These are phyloP conservation scores for Suillus americanus DNA, from an alignment of 768 basidiomycete species.

Conservation along the genomic window DNA sequence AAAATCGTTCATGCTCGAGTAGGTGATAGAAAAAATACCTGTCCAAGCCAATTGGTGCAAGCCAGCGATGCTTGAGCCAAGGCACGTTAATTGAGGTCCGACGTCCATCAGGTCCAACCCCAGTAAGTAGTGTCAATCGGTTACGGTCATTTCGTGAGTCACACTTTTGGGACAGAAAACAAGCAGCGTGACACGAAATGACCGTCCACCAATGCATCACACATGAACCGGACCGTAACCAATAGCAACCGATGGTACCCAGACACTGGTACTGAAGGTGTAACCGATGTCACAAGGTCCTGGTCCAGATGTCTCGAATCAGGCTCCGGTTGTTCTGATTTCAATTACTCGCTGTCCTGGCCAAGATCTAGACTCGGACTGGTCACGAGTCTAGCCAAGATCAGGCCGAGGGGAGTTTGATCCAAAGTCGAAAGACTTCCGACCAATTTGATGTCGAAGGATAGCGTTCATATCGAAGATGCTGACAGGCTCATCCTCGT, in stretches of 20 bases:
- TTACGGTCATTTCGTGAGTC: neutral
- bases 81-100: neutral
- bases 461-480: neutral
- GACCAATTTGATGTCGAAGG: neutral
- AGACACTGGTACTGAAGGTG: neutral
- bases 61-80: neutral
- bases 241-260: neutral
- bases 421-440: neutral
- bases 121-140: neutral
- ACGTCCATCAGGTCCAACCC: neutral
- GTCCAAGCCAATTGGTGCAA: neutral
- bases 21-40: neutral
- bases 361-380: too few species aligned
- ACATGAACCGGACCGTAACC: neutral
- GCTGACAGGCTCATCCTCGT: neutral
- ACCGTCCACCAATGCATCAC: neutral
- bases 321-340: neutral
- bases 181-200: too few species aligned
- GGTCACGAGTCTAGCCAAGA: too few species aligned
- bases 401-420: neutral
- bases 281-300: too few species aligned
- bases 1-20: neutral
- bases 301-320: too few species aligned
- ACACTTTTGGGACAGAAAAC: too few species aligned
- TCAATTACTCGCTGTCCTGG: neutral